Evolutionary conservation across 2,329 filamentous ascomycete genomes (phyloP).

Genomic region (Rhinocladiella similis): DNA sequence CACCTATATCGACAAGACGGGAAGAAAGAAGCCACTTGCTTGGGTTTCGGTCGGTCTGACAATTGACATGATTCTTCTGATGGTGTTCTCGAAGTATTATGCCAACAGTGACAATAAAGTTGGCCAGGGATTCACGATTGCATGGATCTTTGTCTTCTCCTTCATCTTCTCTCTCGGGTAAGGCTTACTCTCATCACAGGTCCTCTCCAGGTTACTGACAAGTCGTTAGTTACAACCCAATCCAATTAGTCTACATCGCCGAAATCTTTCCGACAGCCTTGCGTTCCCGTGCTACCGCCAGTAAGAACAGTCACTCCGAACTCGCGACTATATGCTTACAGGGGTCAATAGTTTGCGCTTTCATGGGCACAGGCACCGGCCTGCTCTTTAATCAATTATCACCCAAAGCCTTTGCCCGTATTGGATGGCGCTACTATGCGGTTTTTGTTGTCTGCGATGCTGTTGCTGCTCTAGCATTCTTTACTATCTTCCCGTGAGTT

Average conservation of each 20-base stretch:
- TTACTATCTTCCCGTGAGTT: neutral
- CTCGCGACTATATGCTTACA: neutral
- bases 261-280: neutral
- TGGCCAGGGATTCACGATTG: neutral
- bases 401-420: neutral
- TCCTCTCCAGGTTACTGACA: neutral
- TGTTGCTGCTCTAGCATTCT: neutral
- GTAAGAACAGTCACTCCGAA: neutral
- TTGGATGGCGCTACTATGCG: constrained; percentile 1
- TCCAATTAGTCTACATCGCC: constrained; percentile 1
- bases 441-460: constrained; percentile 2
- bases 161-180: constrained; percentile 1
- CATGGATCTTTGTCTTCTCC: constrained; percentile 1
- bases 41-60: neutral
- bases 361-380: neutral
- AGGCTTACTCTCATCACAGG: neutral
- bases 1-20: neutral
- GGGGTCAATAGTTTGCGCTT: neutral
- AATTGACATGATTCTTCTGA: constrained; percentile 1
- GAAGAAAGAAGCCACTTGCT: constrained; percentile 1
- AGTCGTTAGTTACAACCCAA: neutral
- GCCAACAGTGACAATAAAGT: constrained; percentile 1
- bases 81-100: constrained; percentile 1
- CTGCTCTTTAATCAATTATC: neutral
- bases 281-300: neutral